These are phyloP conservation scores for Moricandia arvensis DNA, from an alignment of 345 rosid species.

Conservation along the genomic window DNA sequence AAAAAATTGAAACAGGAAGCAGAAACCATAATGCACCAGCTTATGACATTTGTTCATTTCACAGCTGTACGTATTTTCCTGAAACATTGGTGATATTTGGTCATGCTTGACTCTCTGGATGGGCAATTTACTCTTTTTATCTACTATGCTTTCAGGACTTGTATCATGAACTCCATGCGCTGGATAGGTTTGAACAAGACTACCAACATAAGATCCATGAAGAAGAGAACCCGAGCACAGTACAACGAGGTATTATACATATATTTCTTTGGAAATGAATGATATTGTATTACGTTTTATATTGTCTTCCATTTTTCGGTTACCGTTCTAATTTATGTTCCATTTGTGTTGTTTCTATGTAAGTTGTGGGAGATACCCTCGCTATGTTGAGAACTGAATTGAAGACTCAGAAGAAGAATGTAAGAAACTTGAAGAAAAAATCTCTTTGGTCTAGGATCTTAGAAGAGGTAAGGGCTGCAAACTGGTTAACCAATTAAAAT, in stretches of 20 bases:
- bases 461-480: slow-evolving; percentile 70
- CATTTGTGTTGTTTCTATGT: slow-evolving; percentile 10
- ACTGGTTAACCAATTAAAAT: neutral
- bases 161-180: slow-evolving; percentile 92
- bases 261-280: neutral
- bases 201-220: slow-evolving; percentile 91
- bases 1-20: slow-evolving; percentile 82
- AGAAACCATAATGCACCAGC: slow-evolving; percentile 60
- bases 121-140: slow-evolving; percentile 4
- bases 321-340: neutral
- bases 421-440: slow-evolving; percentile 81
- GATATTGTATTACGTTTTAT: neutral
- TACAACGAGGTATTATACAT: slow-evolving; percentile 59
- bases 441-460: slow-evolving; percentile 95
- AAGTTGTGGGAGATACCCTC: slow-evolving; percentile 73
- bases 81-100: neutral
- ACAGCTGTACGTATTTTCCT: slow-evolving; percentile 73
- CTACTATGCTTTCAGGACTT: slow-evolving; percentile 59
- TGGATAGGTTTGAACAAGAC: slow-evolving; percentile 99
- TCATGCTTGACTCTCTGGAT: neutral
- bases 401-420: slow-evolving; percentile 91
- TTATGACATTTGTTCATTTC: slow-evolving; percentile 76
- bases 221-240: slow-evolving; percentile 71
- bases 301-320: slow-evolving; percentile 7
- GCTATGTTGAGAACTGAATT: slow-evolving; percentile 83